phyloP scores from a whole-genome alignment of 148 eudicot species.

The Nyssa sinensis region DNA sequence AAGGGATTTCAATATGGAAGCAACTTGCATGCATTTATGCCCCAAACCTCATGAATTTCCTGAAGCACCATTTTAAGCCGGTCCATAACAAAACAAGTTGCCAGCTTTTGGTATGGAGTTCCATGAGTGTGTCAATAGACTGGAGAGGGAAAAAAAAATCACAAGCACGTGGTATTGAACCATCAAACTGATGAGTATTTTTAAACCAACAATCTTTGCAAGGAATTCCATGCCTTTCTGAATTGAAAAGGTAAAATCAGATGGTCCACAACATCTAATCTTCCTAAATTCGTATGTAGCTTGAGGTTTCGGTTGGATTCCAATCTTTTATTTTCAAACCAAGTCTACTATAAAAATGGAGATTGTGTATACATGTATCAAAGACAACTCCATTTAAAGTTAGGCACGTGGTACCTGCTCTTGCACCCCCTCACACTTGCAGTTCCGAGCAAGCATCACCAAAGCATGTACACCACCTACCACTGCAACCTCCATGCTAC shows the following conservation, averaged over 20 bases:
- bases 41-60: not conserved
- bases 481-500: slow-evolving; percentile 91
- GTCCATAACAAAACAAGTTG: not conserved
- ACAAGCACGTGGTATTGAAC: not conserved
- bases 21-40: not conserved
- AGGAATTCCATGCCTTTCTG: not conserved
- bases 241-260: not conserved
- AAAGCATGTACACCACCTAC: slow-evolving; percentile 93
- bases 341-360: not conserved
- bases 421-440: slow-evolving; percentile 93
- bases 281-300: not conserved
- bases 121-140: not conserved
- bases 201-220: not conserved
- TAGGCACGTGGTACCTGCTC: slow-evolving; percentile 65
- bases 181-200: not conserved
- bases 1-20: not conserved
- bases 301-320: not conserved
- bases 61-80: not conserved
- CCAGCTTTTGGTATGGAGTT: not conserved
- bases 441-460: slow-evolving; percentile 80
- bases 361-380: not conserved
- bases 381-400: not conserved
- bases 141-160: not conserved
- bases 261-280: slow-evolving; percentile 6
- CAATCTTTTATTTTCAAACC: not conserved